These are phyloP conservation scores for Vaccinium macrocarpon DNA, from an alignment of 148 eudicot genomes.

Conservation along the genomic window DNA sequence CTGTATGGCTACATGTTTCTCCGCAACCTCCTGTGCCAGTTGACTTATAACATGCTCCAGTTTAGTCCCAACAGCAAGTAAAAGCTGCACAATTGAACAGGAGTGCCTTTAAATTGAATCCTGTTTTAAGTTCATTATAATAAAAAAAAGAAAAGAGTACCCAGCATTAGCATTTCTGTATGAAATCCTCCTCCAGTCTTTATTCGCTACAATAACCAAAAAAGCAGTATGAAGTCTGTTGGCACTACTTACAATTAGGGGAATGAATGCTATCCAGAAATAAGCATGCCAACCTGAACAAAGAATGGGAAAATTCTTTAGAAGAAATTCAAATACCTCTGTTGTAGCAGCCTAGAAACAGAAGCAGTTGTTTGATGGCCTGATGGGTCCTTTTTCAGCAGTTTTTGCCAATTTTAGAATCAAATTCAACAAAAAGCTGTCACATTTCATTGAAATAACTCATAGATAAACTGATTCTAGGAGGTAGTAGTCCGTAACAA, in stretches of 20 bases:
- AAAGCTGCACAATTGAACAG: neutral
- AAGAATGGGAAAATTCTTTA: neutral
- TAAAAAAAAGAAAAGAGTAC: neutral
- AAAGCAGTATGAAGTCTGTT: neutral
- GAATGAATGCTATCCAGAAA: constrained; percentile 93
- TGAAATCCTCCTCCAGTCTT: neutral
- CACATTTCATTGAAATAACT: neutral
- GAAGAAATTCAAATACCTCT: neutral
- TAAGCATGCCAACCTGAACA: constrained; percentile 92
- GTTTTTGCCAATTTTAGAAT: neutral
- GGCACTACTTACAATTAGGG: constrained; percentile 27
- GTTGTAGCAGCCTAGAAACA: neutral
- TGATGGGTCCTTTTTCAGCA: neutral
- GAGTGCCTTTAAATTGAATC: neutral
- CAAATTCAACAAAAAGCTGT: neutral
- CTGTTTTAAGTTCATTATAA: neutral
- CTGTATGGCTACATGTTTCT: constrained; percentile 2
- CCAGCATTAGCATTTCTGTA: neutral
- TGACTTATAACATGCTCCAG: constrained; percentile 9
- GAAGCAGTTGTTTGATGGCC: neutral
- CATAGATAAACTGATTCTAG: neutral
- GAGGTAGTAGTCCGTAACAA: neutral
- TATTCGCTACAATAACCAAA: neutral
- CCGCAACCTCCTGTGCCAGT: constrained; percentile 11
- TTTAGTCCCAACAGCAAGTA: constrained; percentile 9